Conservation (phyloP, 441 rosid species). For the Iberis amara region DNA sequence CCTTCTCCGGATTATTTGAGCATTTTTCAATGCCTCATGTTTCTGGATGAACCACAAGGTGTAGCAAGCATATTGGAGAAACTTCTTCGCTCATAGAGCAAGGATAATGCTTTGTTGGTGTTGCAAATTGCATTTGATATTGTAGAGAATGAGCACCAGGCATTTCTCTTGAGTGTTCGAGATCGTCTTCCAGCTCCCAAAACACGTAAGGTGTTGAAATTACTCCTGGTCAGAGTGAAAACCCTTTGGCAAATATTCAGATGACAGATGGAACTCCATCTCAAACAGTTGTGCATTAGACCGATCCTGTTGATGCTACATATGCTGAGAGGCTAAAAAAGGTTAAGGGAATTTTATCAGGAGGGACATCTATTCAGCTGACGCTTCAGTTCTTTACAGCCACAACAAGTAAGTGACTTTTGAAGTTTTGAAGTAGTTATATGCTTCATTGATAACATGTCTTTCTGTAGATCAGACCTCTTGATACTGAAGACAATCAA, state of each 20-base stretch:
- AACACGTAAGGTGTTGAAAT: constrained; percentile 47
- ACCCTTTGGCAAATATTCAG: constrained; percentile 59
- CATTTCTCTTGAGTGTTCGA: constrained; percentile 84
- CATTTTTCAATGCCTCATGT: constrained; percentile 95
- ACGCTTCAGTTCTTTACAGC: constrained; percentile 81
- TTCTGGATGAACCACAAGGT: constrained; percentile 83
- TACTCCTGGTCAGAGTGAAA: constrained; percentile 47
- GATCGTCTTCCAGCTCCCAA: constrained; percentile 69
- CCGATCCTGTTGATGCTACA: constrained; percentile 53
- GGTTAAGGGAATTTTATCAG: constrained; percentile 81
- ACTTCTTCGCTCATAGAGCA: constrained; percentile 74
- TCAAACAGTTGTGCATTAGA: constrained; percentile 34
- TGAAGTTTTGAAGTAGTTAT: constrained; percentile 11
- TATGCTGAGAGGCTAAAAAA: constrained; percentile 82
- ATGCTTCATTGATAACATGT: constrained; percentile 13
- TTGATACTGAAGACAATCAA: constrained; percentile 86
- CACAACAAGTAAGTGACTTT: constrained; percentile 71
- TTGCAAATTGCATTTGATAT: constrained; percentile 96
- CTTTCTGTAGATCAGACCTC: constrained; percentile 65
- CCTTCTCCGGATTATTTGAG: constrained; percentile 93
- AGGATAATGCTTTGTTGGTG: constrained; percentile 78
- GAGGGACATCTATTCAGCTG: constrained; percentile 88
- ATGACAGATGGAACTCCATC: constrained; percentile 70
- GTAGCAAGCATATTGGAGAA: constrained; percentile 83
- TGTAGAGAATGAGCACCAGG: constrained; percentile 96